Percentiles rank a stretch among this genome's conserved stretches.
phyloP scores from a whole-genome alignment of 2,329 filamentous ascomycete genomes.

The Neopestalotiopsis rosae region DNA sequence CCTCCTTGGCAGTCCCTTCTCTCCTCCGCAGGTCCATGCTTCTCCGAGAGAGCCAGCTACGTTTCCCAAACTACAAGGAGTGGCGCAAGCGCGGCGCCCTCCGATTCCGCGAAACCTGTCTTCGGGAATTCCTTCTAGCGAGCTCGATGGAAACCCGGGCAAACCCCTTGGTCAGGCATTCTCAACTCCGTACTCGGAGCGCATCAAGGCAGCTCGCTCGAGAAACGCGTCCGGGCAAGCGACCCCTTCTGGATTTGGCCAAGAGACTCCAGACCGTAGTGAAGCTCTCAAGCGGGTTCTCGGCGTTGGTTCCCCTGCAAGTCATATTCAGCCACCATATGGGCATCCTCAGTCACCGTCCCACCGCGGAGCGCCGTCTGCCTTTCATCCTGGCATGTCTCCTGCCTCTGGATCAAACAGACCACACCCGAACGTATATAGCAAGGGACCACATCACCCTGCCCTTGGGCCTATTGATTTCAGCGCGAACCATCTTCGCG shows the following conservation, averaged over 20 bases:
- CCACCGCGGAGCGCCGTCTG: slow-evolving; percentile 18
- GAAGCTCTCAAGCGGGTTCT: slow-evolving; percentile 63
- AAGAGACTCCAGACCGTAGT: slow-evolving; percentile 38
- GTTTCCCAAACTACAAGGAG: slow-evolving; percentile 39
- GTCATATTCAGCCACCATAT: slow-evolving; percentile 19
- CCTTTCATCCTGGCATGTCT: slow-evolving; percentile 31
- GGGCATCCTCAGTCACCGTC: slow-evolving; percentile 20
- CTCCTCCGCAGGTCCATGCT: slow-evolving; percentile 48
- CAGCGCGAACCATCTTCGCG: not conserved
- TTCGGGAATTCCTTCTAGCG: slow-evolving; percentile 68
- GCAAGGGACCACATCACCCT: not conserved
- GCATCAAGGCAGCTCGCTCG: slow-evolving; percentile 60
- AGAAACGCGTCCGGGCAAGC: slow-evolving; percentile 28
- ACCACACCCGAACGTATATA: not conserved
- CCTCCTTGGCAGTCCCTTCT: slow-evolving; percentile 49
- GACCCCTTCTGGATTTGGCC: slow-evolving; percentile 24
- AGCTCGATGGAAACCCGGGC: slow-evolving; percentile 66
- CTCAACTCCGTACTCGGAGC: slow-evolving; percentile 68
- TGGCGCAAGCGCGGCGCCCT: slow-evolving; percentile 33
- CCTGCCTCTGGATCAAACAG: slow-evolving; percentile 31
- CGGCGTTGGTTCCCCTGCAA: slow-evolving; percentile 29
- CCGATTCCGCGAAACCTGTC: slow-evolving; percentile 50
- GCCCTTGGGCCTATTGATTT: not conserved
- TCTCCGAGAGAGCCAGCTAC: slow-evolving; percentile 41
- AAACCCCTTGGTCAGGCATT: slow-evolving; percentile 68